Base-by-base conservation (phyloP, 1,284 basidiomycete genomes). In the Puccinia novopanici region DNA sequence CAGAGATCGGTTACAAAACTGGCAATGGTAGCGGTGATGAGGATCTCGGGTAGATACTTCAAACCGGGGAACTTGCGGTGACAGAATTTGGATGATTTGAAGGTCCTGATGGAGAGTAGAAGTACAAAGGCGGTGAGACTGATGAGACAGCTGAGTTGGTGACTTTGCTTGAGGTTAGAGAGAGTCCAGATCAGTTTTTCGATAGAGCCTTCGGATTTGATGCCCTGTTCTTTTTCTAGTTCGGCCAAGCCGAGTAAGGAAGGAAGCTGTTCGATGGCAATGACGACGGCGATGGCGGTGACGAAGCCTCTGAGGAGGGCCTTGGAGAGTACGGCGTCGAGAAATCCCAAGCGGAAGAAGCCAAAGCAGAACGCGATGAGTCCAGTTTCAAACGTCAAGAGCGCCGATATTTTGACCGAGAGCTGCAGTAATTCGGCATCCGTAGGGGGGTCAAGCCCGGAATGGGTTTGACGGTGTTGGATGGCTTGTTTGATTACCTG, bases 351-450 rank as follows among this genome's bases (percentile, higher is more conserved):
- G 24, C 94, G 89, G 84, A 96, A 91, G 82, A 97, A 89, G 8
- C 95, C 95, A 48, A 98, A 89, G 13, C 92, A 85, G 83, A 93
- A 93, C 0, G 93, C 92, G 83, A 98, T 92, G 40, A 95, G 83
- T n/a, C 94, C 94, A 81, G 91, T 91, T 91, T 94, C 93, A 75
- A 95, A 89, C 0, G 93, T 92, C 76, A 94, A 91, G 15, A 93
- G 89, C 37, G 92, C 93, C 0, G 90, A 88, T 3, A 93, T 89
- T 0, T 77, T 68, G 6, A 82, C 40, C 12, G 72, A 55, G 17
- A 77, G 42, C n/a, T 75, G 48, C 22, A 90, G 89, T 15, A 93
- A 85, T 37, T 89, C 90, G 3, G 65, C 54, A 82, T 92, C 83
- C 22, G 88, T 87, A 71, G 91, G 89, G 0, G 89, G 85, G 81